Base-by-base conservation (phyloP, 1,139 yeast species). In the Tardiomyces depauwii region DNA sequence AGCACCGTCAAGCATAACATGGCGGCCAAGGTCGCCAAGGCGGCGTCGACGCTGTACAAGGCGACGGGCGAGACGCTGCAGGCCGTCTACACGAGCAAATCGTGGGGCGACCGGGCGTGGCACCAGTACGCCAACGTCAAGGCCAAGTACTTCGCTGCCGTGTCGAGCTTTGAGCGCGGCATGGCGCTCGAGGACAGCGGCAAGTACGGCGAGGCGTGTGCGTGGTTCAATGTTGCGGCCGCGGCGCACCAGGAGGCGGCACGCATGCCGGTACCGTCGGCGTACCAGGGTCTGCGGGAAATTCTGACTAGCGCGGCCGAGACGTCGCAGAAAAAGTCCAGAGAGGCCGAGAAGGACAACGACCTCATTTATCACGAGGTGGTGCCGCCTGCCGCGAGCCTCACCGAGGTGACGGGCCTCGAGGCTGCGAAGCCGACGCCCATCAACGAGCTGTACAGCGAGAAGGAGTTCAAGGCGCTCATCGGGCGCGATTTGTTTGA, bases 301-400 rank as follows among this genome's bases (percentile, higher is more conserved):
- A 45, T 55, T 2, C 42, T 64, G 23, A 58, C 57, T 39, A 49
- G 59, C 5, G 46, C 54, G 32, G 40, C 49, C 2, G 62, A 63
- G 30, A 45, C 74, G 0, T 63, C 74, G 45, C 63, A 64, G 25
- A 69, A 71, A 40, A 75, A 76, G 44, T 59, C 78, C 41, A 61
- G 62, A 2, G 72, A 73, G 10, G 61, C 84, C 51, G 78, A 73
- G 33, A 86, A 84, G 55, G 97, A 91, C 58, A 91, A 91, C 58
- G 96, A 91, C 59, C 81, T 80, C 57, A 86, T 91, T 42, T 91
- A 85, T 57, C 95, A 91, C 61, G 89, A 82, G 25, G 60, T 73
- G 2, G 69, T 89, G 13, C 72, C 77, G 14, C 67, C 70, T 30
- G 74, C 74, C 2, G 70, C 80, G 1, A 58, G 85, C 11, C 66